Conservation (phyloP, 176 grass and related monocot species). For the Avena eriantha region DNA sequence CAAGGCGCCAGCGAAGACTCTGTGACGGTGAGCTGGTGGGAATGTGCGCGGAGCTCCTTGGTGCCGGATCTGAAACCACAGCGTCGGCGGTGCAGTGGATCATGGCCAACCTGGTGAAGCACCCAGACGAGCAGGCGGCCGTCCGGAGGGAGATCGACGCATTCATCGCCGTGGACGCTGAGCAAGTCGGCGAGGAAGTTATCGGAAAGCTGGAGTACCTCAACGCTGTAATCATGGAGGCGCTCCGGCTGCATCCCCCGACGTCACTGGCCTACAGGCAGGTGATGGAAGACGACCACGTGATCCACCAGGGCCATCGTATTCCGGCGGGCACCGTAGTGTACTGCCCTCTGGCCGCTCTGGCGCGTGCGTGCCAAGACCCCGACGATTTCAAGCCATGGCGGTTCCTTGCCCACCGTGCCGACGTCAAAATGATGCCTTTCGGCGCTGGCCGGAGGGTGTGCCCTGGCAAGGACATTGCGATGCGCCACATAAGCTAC, state of each 20-base stretch:
- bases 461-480: neutral
- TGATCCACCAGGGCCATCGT: neutral
- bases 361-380: no score
- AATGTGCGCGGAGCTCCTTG: slow-evolving; percentile 18
- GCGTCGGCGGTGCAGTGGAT: neutral
- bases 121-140: neutral
- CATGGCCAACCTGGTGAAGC: slow-evolving; percentile 33
- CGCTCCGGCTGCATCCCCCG: slow-evolving; percentile 2
- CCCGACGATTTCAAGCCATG: no score
- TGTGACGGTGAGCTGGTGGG: slow-evolving; percentile 8
- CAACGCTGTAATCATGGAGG: slow-evolving; percentile 21
- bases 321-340: no score
- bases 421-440: slow-evolving; percentile 32
- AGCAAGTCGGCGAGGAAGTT: neutral
- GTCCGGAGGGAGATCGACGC: neutral
- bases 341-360: no score
- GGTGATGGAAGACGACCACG: slow-evolving; percentile 17
- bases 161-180: neutral
- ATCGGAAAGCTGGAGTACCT: slow-evolving; percentile 19
- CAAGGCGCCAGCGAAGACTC: neutral
- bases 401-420: neutral
- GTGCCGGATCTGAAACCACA: neutral
- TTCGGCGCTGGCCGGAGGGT: slow-evolving; percentile 29
- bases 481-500: slow-evolving; percentile 24
- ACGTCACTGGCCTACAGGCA: neutral